Base-by-base conservation (phyloP, 768 basidiomycete species). In the Coprinopsis strossmayeri region DNA sequence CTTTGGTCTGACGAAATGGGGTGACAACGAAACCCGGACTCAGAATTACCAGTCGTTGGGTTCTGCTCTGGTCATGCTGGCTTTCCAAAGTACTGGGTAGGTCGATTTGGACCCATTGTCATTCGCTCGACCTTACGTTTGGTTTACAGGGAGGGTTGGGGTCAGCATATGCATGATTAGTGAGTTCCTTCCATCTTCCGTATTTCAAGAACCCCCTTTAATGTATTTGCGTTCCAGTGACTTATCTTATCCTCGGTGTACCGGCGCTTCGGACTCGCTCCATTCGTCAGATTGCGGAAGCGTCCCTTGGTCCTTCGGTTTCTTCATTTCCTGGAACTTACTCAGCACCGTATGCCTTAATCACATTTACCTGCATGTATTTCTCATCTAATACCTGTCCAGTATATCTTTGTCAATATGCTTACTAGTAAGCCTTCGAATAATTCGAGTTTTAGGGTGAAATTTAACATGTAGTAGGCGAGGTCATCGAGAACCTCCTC, bases 151-250 rank as follows among this genome's bases (percentile, higher is more conserved):
- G 94, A 97, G 64, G 91, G 84, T 0, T 98, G 95, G 95, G 97
- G 97, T 61, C 82, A 85, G 57, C 95, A 85, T 63, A 97, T 97
- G 95, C 94, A 97, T 61, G 90, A 97, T 66, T 95, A 82, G 90
- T 93, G 62, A 59, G 85, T 67, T 4, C n/a, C n/a, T n/a, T n/a
- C n/a, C n/a, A n/a, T 25, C 44, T 28, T 38, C 27, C 18, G 34
- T 34, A 15, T 13, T 13, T 30, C 24, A 45, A 26, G 26, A n/a
- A n/a, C n/a, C n/a, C n/a, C n/a, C n/a, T n/a, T 34, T 10, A 25
- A 44, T n/a, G n/a, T 21, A n/a, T 20, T 18, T 39, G 53, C 55
- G 28, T 56, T 46, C 11, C 49, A 95, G 91, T 60, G 73, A 88
- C 12, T 54, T 87, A 21, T 72, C 74, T 0, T 87, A 87, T 57